Conservation (phyloP, 495 filamentous ascomycete species). For the Astrothelium subdiscretum region DNA sequence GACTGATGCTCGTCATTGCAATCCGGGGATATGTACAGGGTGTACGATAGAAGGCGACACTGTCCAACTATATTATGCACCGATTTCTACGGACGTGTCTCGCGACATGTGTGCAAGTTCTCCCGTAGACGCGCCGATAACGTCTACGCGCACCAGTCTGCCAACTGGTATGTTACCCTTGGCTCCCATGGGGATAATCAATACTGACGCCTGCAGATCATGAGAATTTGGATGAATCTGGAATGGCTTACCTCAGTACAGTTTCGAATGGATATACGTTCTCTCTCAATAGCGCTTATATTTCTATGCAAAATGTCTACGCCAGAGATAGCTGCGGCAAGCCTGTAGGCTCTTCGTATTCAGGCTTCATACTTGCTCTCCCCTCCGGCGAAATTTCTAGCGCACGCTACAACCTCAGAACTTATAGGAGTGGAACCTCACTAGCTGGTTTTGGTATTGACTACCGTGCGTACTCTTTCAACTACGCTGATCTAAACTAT, state of each 20-base stretch:
- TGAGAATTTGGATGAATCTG: background rate
- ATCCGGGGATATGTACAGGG: background rate
- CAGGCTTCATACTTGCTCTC: background rate
- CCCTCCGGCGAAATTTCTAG: slow-evolving; percentile 1
- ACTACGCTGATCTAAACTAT: background rate
- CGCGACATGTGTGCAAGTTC: background rate
- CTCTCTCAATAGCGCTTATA: slow-evolving; percentile 2
- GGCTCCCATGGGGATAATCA: background rate
- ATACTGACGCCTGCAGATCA: background rate
- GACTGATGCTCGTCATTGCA: background rate
- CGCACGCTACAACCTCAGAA: background rate
- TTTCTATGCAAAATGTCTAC: slow-evolving; percentile 1
- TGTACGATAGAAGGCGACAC: background rate
- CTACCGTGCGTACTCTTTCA: background rate
- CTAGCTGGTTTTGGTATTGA: background rate
- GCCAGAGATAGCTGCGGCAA: slow-evolving; percentile 3
- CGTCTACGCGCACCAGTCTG: background rate
- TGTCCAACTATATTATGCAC: background rate
- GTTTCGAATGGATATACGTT: slow-evolving; percentile 3
- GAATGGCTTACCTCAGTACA: background rate
- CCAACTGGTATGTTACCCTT: background rate
- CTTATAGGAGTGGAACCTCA: background rate
- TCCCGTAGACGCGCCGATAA: background rate
- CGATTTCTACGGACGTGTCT: background rate
- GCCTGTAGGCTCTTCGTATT: slow-evolving; percentile 1